A percentile compares a stretch with the other conserved stretches of the same genome.
Evolutionary conservation across 2,329 filamentous ascomycete species (phyloP).

Genomic region (Apiospora arundinis): DNA sequence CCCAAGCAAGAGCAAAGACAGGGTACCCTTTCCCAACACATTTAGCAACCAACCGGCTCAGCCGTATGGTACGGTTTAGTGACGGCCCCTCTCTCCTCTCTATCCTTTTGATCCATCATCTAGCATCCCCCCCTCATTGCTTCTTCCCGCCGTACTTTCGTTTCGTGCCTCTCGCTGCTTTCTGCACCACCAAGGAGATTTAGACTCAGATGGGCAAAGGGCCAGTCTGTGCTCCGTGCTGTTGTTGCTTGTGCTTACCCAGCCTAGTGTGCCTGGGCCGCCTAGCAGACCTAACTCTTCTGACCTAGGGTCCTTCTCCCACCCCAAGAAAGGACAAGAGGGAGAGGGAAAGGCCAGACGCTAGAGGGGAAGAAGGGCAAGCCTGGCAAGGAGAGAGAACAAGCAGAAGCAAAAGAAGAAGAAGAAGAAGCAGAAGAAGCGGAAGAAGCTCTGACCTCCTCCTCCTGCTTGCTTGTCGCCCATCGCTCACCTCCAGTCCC

Average conservation of each 20-base stretch:
- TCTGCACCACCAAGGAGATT: not conserved
- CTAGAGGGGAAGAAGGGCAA: not conserved
- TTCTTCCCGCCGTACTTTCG: conserved; percentile 7
- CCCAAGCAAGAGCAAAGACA: not conserved
- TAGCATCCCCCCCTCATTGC: not conserved
- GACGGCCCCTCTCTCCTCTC: conserved; percentile 9
- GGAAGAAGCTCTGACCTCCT: conserved; percentile 11
- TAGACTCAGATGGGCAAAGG: conserved; percentile 15
- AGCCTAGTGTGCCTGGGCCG: not conserved
- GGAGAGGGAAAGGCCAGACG: too few relatives aligned
- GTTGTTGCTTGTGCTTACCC: not conserved
- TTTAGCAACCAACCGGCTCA: conserved; percentile 12
- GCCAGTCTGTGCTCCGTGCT: conserved; percentile 12
- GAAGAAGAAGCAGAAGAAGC: not conserved
- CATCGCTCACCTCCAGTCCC: too few relatives aligned
- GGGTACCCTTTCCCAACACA: conserved; percentile 15
- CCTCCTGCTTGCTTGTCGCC: too few relatives aligned
- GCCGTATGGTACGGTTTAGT: conserved; percentile 15
- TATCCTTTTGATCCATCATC: not conserved
- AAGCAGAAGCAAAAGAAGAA: not conserved
- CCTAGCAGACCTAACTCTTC: too few relatives aligned
- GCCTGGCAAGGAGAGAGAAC: not conserved
- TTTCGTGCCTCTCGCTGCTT: conserved; percentile 17
- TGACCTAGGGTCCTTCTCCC: not conserved
- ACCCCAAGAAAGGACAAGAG: not conserved